Evolutionary conservation across 176 grass and related monocot species (phyloP).

Genomic region (Poa pratensis): DNA sequence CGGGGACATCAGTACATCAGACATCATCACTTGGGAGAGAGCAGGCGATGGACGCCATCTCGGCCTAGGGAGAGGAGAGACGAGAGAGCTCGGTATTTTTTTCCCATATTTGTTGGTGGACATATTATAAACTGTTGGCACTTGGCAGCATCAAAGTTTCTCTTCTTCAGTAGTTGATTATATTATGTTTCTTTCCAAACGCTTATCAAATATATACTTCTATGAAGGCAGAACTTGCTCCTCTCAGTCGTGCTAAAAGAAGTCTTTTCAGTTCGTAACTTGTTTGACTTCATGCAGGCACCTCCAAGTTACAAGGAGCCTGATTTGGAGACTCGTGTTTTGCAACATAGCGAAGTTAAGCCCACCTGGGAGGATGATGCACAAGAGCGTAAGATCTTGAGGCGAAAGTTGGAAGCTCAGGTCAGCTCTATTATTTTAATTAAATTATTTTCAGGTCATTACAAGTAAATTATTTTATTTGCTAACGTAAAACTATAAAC

Average conservation of each 20-base stretch:
- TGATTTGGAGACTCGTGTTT: conserved; percentile 75
- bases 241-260: conserved; percentile 11
- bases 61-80: no score
- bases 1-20: no score
- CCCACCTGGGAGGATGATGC: conserved; percentile 82
- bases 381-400: conserved; percentile 72
- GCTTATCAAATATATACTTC: neutral
- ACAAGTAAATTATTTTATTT: neutral
- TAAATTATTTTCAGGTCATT: no score
- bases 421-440: conserved; percentile 33
- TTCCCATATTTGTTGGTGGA: neutral
- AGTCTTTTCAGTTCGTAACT: neutral
- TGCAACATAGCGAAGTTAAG: conserved; percentile 86
- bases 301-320: conserved; percentile 74
- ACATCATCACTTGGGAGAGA: no score
- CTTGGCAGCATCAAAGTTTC: neutral
- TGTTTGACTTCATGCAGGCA: conserved; percentile 48
- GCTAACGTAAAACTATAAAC: neutral
- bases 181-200: neutral
- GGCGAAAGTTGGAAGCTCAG: conserved; percentile 36
- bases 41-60: no score
- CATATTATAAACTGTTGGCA: neutral
- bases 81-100: no score
- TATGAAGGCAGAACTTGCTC: neutral
- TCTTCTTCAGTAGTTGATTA: neutral